These are phyloP conservation scores for Fusarium odoratissimum DNA, from an alignment of 2,329 filamentous ascomycete genomes.

Conservation along the genomic window DNA sequence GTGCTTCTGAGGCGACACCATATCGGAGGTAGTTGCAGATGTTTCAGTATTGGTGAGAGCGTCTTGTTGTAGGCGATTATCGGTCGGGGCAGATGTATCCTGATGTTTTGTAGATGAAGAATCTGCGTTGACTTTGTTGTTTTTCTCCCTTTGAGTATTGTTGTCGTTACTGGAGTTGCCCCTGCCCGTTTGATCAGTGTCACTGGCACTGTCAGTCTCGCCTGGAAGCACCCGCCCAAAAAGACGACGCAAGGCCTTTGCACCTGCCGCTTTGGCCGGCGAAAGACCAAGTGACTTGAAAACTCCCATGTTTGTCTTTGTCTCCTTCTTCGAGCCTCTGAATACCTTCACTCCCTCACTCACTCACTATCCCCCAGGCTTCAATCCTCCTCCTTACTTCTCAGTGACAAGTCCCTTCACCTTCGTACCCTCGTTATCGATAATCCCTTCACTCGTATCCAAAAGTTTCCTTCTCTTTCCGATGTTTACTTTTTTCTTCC, in stretches of 20 bases:
- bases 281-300: constrained; percentile 48
- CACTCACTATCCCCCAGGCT: background rate
- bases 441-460: background rate
- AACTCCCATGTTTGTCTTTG: constrained; percentile 40
- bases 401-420: background rate
- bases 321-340: background rate
- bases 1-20: constrained; percentile 31
- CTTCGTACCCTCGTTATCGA: background rate
- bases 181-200: constrained; percentile 32
- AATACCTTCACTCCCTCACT: constrained; percentile 2
- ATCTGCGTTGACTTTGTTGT: constrained; percentile 3
- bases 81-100: background rate
- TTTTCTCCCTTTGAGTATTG: constrained; percentile 3
- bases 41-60: background rate
- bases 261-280: constrained; percentile 47
- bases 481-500: background rate
- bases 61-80: background rate
- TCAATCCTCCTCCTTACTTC: background rate
- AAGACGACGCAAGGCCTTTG: constrained; percentile 47
- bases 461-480: background rate
- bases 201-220: constrained; percentile 32
- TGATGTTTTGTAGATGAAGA: background rate
- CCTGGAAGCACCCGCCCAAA: constrained; percentile 46
- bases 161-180: constrained; percentile 15
- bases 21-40: constrained; percentile 17